Conservation (phyloP, 495 filamentous ascomycete species). For the Antarctomyces pellizariae region DNA sequence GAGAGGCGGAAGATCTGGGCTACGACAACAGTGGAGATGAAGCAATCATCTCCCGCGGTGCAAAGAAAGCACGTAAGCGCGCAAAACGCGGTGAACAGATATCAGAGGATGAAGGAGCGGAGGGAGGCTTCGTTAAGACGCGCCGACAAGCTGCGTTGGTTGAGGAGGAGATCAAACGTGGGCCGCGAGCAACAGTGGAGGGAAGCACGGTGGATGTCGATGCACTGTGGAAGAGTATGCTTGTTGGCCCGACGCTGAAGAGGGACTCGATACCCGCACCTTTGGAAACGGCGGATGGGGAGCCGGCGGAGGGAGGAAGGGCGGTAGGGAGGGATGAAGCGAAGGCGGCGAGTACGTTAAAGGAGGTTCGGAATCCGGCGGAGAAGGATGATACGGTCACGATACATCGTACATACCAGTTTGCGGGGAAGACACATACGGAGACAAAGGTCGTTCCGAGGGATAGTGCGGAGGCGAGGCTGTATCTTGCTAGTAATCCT, state of each 20-base stretch:
- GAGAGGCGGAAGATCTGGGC: conserved; percentile 20
- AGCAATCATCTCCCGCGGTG: conserved; percentile 37
- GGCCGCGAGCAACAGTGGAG: conserved; percentile 33
- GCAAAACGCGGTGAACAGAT: conserved; percentile 24
- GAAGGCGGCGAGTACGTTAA: conserved; percentile 1
- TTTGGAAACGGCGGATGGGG: conserved; percentile 1
- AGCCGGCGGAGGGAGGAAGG: conserved; percentile 1
- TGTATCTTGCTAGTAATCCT: conserved; percentile 37
- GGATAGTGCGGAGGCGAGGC: conserved; percentile 58
- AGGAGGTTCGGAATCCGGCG: conserved; percentile 2
- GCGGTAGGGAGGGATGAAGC: too few relatives aligned
- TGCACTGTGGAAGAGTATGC: conserved; percentile 67
- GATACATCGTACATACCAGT: conserved; percentile 75
- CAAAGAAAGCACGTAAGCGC: conserved; percentile 30
- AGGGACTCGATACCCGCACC: conserved; percentile 2
- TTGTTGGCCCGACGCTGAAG: conserved; percentile 5
- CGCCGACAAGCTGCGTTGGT: conserved; percentile 39
- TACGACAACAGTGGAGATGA: conserved; percentile 59
- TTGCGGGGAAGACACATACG: conserved; percentile 67
- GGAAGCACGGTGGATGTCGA: conserved; percentile 78
- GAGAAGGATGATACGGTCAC: conserved; percentile 34
- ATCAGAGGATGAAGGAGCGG: conserved; percentile 35
- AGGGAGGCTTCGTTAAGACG: conserved; percentile 68
- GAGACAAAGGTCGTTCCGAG: conserved; percentile 62
- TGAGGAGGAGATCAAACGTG: conserved; percentile 16